Evolutionary conservation across 148 eudicot species (phyloP).

Genomic region (Selenicereus undatus): DNA sequence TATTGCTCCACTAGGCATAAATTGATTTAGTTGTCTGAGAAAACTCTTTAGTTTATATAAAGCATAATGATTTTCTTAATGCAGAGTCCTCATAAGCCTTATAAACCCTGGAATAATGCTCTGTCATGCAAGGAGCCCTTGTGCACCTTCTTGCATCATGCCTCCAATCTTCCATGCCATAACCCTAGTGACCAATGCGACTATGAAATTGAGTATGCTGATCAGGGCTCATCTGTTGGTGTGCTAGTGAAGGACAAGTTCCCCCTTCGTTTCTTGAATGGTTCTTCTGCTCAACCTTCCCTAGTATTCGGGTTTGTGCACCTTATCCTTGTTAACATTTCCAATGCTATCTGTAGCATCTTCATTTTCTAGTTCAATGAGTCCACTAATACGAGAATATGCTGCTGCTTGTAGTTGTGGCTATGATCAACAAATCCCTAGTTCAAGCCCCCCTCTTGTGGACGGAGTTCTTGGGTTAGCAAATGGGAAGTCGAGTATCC

Average conservation of each 20-base stretch:
- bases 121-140: constrained; percentile 57
- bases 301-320: constrained; percentile 69
- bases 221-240: constrained; percentile 76
- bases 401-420: constrained; percentile 63
- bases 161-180: constrained; percentile 41
- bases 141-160: constrained; percentile 53
- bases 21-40: background rate
- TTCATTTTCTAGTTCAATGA: background rate
- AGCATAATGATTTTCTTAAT: background rate
- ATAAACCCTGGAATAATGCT: constrained; percentile 63
- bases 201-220: constrained; percentile 82
- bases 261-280: constrained; percentile 49
- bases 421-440: constrained; percentile 68
- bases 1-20: constrained; percentile 19
- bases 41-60: background rate
- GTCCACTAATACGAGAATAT: background rate
- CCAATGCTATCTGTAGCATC: background rate
- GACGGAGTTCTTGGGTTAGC: constrained; percentile 93
- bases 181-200: constrained; percentile 75
- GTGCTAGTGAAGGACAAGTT: constrained; percentile 64
- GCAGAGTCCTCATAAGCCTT: constrained; percentile 83
- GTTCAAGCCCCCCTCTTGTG: constrained; percentile 51
- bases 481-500: constrained; percentile 58
- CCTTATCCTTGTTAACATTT: background rate
- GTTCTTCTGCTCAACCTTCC: constrained; percentile 39